Conservation (phyloP, 495 filamentous ascomycete species). For the Parachaetomium inaequale region DNA sequence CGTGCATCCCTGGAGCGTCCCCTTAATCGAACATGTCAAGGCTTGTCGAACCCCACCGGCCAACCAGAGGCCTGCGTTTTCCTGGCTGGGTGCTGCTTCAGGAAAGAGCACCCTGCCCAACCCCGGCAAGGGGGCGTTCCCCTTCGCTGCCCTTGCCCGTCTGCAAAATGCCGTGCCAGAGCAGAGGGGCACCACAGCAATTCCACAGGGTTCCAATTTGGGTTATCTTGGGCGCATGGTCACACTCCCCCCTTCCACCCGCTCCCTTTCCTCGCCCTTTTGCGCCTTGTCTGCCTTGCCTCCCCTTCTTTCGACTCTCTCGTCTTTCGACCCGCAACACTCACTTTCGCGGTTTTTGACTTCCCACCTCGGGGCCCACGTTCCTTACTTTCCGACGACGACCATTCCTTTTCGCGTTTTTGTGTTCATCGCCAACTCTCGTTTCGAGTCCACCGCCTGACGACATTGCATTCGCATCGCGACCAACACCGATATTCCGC, state of each 20-base stretch:
- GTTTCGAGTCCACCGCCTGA: conserved; percentile 5
- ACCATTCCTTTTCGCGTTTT: conserved; percentile 16
- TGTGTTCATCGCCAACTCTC: conserved; percentile 26
- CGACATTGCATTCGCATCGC: not conserved
- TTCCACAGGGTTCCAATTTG: conserved; percentile 13
- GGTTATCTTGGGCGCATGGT: conserved; percentile 26
- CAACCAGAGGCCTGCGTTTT: conserved; percentile 21
- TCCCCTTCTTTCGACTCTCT: not conserved
- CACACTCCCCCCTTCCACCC: conserved; percentile 20
- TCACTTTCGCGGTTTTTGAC: conserved; percentile 21
- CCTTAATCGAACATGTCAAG: conserved; percentile 31
- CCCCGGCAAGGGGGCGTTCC: conserved; percentile 20
- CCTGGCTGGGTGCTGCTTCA: conserved; percentile 25
- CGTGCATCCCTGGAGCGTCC: conserved; percentile 20
- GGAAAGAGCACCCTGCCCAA: conserved; percentile 22
- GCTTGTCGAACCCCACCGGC: conserved; percentile 16
- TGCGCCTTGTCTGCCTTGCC: conserved; percentile 13
- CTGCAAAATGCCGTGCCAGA: conserved; percentile 1
- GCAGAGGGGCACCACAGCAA: not conserved
- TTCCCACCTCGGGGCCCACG: conserved; percentile 15
- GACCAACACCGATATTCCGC: not conserved
- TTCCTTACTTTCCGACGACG: conserved; percentile 19
- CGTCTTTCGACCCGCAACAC: conserved; percentile 13
- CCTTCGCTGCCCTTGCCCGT: conserved; percentile 18
- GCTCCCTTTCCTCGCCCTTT: conserved; percentile 14